phyloP scores from a whole-genome alignment of 2,329 filamentous ascomycete species.

The Penicillium sp. region DNA sequence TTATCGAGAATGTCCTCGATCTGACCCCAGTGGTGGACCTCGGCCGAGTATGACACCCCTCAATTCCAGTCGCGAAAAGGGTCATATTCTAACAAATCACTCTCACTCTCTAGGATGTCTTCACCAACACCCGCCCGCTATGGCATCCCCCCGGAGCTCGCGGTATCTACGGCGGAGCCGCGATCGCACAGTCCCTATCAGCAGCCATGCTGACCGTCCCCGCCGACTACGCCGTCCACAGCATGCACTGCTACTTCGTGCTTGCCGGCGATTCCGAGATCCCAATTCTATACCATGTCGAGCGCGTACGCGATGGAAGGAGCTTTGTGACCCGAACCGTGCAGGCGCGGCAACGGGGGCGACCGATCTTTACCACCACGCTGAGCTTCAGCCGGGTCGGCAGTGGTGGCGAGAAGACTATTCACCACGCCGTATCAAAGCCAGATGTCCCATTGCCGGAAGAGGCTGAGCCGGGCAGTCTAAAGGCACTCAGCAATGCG shows the following conservation, averaged over 20 bases:
- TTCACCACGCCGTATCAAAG: slow-evolving; percentile 65
- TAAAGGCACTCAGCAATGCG: slow-evolving; percentile 29
- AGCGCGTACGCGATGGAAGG: slow-evolving; percentile 84
- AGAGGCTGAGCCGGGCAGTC: slow-evolving; percentile 27
- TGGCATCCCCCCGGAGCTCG: slow-evolving; percentile 92
- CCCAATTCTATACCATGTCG: slow-evolving; percentile 91
- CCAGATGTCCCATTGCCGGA: slow-evolving; percentile 52
- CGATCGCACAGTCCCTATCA: slow-evolving; percentile 86
- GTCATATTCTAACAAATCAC: background rate
- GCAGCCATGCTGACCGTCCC: slow-evolving; percentile 87
- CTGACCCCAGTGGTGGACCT: slow-evolving; percentile 66
- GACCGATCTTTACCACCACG: slow-evolving; percentile 92
- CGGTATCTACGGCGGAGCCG: slow-evolving; percentile 88
- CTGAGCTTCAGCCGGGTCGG: slow-evolving; percentile 76
- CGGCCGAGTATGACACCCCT: slow-evolving; percentile 55
- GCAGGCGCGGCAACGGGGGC: slow-evolving; percentile 85
- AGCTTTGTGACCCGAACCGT: slow-evolving; percentile 91
- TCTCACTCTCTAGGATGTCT: slow-evolving; percentile 70
- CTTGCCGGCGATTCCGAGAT: slow-evolving; percentile 81
- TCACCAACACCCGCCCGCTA: slow-evolving; percentile 86
- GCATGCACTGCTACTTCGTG: slow-evolving; percentile 99
- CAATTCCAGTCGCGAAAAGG: background rate
- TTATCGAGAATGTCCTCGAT: slow-evolving; percentile 87
- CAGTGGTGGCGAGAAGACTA: slow-evolving; percentile 50
- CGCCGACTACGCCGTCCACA: slow-evolving; percentile 76